Percentiles rank a stretch among this genome's conserved stretches.
phyloP scores from a whole-genome alignment of 495 filamentous ascomycete genomes.

The Penicillium canariense region DNA sequence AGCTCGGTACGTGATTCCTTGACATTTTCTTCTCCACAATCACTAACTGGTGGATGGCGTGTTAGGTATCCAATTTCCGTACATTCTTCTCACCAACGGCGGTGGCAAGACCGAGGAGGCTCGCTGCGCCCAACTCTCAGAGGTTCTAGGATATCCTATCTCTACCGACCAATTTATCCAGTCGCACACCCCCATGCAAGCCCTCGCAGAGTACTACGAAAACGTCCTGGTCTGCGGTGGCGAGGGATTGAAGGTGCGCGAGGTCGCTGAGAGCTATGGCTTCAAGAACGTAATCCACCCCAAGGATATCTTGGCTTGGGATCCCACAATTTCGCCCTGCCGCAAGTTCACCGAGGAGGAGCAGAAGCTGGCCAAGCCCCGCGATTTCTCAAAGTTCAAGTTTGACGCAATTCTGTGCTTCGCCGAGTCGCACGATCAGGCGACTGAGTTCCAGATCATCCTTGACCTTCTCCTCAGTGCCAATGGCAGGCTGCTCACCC shows the following conservation, averaged over 20 bases:
- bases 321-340: conserved; percentile 79
- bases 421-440: conserved; percentile 79
- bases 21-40: neutral
- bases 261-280: conserved; percentile 82
- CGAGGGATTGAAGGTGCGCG: conserved; percentile 83
- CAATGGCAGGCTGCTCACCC: conserved; percentile 64
- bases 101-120: conserved; percentile 87
- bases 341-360: conserved; percentile 70
- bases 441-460: conserved; percentile 80
- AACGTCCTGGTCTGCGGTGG: conserved; percentile 88
- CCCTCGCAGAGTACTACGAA: conserved; percentile 76
- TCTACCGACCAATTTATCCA: conserved; percentile 89
- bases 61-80: conserved; percentile 70
- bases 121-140: conserved; percentile 72
- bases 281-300: conserved; percentile 87
- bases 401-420: conserved; percentile 83
- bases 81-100: conserved; percentile 92
- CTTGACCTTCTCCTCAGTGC: conserved; percentile 74
- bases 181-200: conserved; percentile 90
- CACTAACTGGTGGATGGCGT: neutral
- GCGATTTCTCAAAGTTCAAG: conserved; percentile 65
- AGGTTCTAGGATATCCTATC: conserved; percentile 69
- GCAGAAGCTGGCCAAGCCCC: conserved; percentile 59
- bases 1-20: conserved; percentile 48
- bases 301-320: conserved; percentile 85